Evolutionary conservation across 2,329 filamentous ascomycete species (phyloP), one percentile per base, ranked within the genome.

Genomic region (Ramularia endophylla): DNA sequence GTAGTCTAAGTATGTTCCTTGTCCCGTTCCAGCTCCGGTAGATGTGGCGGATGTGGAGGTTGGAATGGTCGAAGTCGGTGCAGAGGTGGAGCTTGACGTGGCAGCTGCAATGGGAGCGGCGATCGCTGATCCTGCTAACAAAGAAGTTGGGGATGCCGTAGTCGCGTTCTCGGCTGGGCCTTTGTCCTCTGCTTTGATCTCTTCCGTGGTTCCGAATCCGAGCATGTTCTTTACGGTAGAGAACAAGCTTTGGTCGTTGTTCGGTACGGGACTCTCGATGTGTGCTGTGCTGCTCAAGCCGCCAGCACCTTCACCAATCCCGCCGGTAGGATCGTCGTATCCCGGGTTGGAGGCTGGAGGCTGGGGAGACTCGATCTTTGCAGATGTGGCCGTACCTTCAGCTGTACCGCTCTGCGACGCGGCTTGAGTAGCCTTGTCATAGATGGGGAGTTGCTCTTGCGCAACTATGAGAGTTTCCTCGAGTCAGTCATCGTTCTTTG

Each of bases 311-410:
- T 46, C 37, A 25, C 37, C 32, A 15, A 54, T 49, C 11, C 47
- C 51, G 36, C 43, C 51, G 17, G 43, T 38, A 5, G 49, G 36
- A 31, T 53, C 37, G 32, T 47, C 45, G 25, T 27, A 27, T 33
- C 44, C 52, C n/a, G 51, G 46, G 37, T 55, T 55, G 22, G 43
- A 46, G 22, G 52, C 44, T 18, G 52, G 48, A 7, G 46, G 46
- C 17, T 54, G 32, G 11, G 40, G 34, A 17, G 44, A 13, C 7
- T 30, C 20, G 22, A 46, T 46, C 22, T 36, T 27, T 8, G 33
- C n/a, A 11, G 27, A 9, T 20, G 41, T 8, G 27, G 36, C 25
- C n/a, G 36, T 16, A 35, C 22, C 22, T 25, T 25, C 22, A 25
- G 6, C 11, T 25, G 22, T 25, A 25, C 22, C 22, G 22, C 22